Conservation (phyloP, 305 asterid genomes). For the Ajuga reptans region DNA sequence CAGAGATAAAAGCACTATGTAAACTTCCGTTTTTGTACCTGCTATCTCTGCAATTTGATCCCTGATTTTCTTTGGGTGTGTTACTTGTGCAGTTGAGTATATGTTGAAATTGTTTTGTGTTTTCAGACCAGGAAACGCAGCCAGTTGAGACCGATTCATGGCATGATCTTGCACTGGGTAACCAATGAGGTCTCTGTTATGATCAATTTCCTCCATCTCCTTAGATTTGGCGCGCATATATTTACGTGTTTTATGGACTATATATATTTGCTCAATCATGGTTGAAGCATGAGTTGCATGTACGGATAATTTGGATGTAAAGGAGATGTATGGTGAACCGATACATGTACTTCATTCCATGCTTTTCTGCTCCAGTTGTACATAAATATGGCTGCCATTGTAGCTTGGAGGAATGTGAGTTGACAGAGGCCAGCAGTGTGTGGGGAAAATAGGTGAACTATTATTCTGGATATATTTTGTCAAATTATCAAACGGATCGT, state of each 20-base stretch:
- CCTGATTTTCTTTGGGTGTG: no score
- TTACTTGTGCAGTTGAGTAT: not conserved
- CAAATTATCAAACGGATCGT: no score
- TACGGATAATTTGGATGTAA: not conserved
- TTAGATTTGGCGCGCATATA: not conserved
- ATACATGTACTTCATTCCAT: not conserved
- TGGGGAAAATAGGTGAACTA: not conserved
- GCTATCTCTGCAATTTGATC: not conserved
- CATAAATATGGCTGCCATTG: no score
- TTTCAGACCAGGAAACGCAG: slow-evolving; percentile 60
- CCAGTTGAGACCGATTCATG: slow-evolving; percentile 54
- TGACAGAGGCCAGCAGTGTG: no score
- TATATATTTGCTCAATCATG: not conserved
- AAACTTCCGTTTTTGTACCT: not conserved
- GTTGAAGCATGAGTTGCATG: not conserved
- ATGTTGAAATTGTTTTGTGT: slow-evolving; percentile 3
- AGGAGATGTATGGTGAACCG: not conserved
- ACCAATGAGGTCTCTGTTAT: slow-evolving; percentile 20
- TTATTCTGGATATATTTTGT: no score
- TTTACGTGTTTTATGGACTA: not conserved
- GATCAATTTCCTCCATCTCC: not conserved
- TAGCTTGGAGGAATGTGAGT: no score
- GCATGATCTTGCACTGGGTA: slow-evolving; percentile 74
- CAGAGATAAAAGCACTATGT: no score
- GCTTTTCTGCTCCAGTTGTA: not conserved